A percentile compares a stretch with the other conserved stretches of the same genome.
These are phyloP conservation scores for Chlamydomonas schloesseri DNA, from an alignment of 139 green algal genomes.

Conservation along the genomic window DNA sequence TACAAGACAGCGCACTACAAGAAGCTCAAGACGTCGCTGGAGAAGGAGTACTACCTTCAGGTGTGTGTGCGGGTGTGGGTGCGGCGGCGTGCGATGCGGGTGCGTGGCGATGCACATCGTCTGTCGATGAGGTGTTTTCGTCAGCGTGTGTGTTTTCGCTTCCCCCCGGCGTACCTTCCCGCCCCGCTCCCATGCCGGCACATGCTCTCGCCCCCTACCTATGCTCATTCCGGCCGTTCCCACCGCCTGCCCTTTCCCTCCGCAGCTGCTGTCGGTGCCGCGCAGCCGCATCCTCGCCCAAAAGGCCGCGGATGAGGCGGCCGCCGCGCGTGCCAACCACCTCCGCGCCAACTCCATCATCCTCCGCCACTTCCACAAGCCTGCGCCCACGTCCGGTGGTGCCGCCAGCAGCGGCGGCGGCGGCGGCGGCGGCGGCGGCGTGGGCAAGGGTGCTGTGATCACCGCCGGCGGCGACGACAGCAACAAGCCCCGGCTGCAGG, in stretches of 20 bases:
- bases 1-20: conserved; percentile 75
- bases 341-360: background rate
- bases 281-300: conserved; percentile 1
- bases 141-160: background rate
- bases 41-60: conserved; percentile 53
- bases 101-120: background rate
- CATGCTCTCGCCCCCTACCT: too few relatives aligned
- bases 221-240: too few relatives aligned
- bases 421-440: too few relatives aligned
- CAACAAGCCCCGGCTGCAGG: too few relatives aligned
- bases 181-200: too few relatives aligned
- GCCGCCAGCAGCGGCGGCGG: too few relatives aligned
- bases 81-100: background rate
- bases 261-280: conserved; percentile 23
- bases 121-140: too few relatives aligned
- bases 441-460: too few relatives aligned
- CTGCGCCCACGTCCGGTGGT: too few relatives aligned
- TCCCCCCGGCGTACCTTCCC: background rate
- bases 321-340: background rate
- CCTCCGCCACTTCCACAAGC: too few relatives aligned
- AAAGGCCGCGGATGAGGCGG: background rate
- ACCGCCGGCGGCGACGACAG: too few relatives aligned
- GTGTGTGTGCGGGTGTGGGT: background rate
- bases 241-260: too few relatives aligned
- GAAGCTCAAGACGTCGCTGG: conserved; percentile 74